Percentiles rank a stretch among this genome's conserved stretches.
Evolutionary conservation across 2,329 filamentous ascomycete genomes (phyloP).

Genomic region (Sarocladium brachiariae): DNA sequence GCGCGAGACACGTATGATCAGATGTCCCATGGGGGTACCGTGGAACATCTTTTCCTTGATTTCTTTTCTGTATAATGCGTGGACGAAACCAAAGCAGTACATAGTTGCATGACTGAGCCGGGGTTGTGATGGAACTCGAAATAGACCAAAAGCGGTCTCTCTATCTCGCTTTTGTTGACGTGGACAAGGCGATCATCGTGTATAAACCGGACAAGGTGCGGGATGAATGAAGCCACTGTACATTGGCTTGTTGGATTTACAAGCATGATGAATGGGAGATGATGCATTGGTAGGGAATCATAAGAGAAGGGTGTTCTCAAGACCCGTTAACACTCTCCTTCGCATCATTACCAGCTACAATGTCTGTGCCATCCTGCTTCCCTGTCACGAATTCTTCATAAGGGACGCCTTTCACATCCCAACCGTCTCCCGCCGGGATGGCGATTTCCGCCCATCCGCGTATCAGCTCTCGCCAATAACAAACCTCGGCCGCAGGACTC

Average conservation of each 20-base stretch:
- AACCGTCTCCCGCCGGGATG: constrained; percentile 26
- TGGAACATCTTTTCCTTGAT: background rate
- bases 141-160: background rate
- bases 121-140: background rate
- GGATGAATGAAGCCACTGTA: background rate
- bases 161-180: too few species aligned
- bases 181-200: too few species aligned
- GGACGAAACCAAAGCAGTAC: constrained; percentile 2
- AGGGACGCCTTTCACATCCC: constrained; percentile 23
- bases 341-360: background rate
- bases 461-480: constrained; percentile 45
- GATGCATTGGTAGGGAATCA: background rate
- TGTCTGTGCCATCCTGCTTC: background rate
- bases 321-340: background rate
- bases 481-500: constrained; percentile 42
- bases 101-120: constrained; percentile 1
- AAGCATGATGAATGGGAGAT: background rate
- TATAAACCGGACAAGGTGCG: too few species aligned
- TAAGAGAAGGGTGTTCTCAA: background rate
- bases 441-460: constrained; percentile 40
- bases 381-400: constrained; percentile 32
- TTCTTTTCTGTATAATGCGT: constrained; percentile 8
- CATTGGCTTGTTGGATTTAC: background rate
- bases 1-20: constrained; percentile 47
- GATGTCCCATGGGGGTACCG: constrained; percentile 9